Evolutionary conservation across 352 stramenopile genomes (phyloP), one percentile per base, ranked within the genome.

Genomic region (Phytopythium litorale): DNA sequence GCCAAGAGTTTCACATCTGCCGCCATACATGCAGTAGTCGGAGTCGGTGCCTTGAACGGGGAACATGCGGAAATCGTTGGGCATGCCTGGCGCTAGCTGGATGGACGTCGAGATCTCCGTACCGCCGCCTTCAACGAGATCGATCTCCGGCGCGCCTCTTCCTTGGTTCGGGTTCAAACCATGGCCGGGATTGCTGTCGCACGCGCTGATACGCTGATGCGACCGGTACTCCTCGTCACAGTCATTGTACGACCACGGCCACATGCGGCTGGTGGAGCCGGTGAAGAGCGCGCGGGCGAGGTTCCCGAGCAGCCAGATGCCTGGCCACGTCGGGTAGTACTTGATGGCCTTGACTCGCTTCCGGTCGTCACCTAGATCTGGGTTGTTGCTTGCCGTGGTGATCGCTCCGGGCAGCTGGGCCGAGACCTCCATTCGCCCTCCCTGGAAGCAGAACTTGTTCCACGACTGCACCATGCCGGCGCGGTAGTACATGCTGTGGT

Each of bases 381-480:
- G 77, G 50, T 90, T 90, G 5, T 56, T 62, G 4, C 67, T 81
- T 1, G 54, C 43, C n/a, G n/a, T n/a, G n/a, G n/a, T n/a, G n/a
- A n/a, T n/a, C n/a, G n/a, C n/a, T n/a, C n/a, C n/a, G n/a, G n/a
- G 94, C 8, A 98, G 77, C 58, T 95, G 87, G 2, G 88, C 81
- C 38, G 81, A 72, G 8, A 97, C 71, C 64, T 98, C 91, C 33
- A 97, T 61, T 58, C 98, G 87, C 6, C 93, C 93, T 2, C 89
- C 91, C 23, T 92, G 92, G 63, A 97, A 96, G 72, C 91, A 98
- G 63, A 98, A 98, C 49, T 97, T 97, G 66, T 97, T 96, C 91
- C 89, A 98, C 0, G 67, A 78, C 68, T 97, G 88, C 8, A 98
- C 46, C 88, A 97, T 97, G 23, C 68, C 89, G 23, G 75, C 84